A percentile compares a stretch with the other conserved stretches of the same genome.
phyloP scores from a whole-genome alignment of 2,329 filamentous ascomycete species.

The Chalara sp. region DNA sequence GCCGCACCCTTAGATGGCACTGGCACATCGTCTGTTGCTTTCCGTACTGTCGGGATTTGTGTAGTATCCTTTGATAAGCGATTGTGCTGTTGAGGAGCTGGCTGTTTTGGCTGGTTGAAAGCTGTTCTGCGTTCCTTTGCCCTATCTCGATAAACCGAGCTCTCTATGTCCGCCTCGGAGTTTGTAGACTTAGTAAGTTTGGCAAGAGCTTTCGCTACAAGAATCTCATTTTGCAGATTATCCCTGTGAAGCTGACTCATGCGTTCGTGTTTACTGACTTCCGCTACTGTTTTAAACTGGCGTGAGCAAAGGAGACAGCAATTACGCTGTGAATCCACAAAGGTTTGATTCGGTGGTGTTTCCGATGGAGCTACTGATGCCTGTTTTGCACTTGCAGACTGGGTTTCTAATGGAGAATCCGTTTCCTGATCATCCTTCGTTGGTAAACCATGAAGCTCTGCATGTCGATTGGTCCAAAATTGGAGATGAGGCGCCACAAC shows the following conservation, averaged over 20 bases:
- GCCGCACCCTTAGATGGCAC: slow-evolving; percentile 56
- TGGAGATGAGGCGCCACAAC: slow-evolving; percentile 58
- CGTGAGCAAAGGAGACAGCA: slow-evolving; percentile 58
- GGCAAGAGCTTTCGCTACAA: slow-evolving; percentile 31
- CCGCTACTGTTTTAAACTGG: slow-evolving; percentile 45
- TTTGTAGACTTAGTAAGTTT: slow-evolving; percentile 29
- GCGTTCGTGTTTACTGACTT: slow-evolving; percentile 53
- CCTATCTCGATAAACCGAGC: slow-evolving; percentile 42
- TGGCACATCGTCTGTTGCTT: slow-evolving; percentile 33
- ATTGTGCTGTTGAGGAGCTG: slow-evolving; percentile 30
- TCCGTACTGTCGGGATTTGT: slow-evolving; percentile 11
- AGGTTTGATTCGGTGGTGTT: slow-evolving; percentile 44
- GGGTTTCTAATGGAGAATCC: slow-evolving; percentile 11
- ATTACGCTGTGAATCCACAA: slow-evolving; percentile 48
- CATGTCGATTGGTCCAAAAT: slow-evolving; percentile 66
- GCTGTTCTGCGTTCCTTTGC: slow-evolving; percentile 59
- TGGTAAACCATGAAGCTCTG: slow-evolving; percentile 53
- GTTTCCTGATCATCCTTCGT: slow-evolving; percentile 32
- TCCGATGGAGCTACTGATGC: slow-evolving; percentile 17
- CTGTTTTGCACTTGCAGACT: slow-evolving; percentile 3
- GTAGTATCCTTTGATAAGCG: slow-evolving; percentile 22
- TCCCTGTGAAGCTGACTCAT: slow-evolving; percentile 49
- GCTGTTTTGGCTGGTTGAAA: slow-evolving; percentile 54
- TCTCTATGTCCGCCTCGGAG: slow-evolving; percentile 9
- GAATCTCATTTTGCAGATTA: slow-evolving; percentile 44